A percentile compares a stretch with the other conserved stretches of the same genome.
phyloP scores from a whole-genome alignment of 768 basidiomycete species.

The Pisolithus albus region DNA sequence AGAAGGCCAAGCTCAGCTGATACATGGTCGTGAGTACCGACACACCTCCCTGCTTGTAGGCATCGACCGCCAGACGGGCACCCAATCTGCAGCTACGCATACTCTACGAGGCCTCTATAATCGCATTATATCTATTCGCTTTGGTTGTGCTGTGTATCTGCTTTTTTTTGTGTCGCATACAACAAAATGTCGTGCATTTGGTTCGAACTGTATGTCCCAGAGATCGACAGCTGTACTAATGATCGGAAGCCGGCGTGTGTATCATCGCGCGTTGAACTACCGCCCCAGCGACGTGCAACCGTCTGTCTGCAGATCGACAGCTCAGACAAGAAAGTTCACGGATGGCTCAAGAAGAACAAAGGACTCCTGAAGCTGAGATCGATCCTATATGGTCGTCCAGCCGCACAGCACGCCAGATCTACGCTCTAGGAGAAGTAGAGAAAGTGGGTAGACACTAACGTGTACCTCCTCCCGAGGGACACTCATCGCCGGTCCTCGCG shows the following conservation, averaged over 20 bases:
- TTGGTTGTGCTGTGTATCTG: conserved; percentile 27
- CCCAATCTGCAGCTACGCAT: conserved; percentile 5
- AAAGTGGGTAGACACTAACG: conserved; percentile 40
- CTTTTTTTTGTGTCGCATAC: conserved; percentile 6
- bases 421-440: conserved; percentile 73
- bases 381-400: conserved; percentile 81
- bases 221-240: too few species aligned
- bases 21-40: not conserved
- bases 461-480: not conserved
- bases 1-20: conserved; percentile 63
- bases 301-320: too few species aligned
- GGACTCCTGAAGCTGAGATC: conserved; percentile 33
- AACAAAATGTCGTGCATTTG: not conserved
- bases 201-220: too few species aligned
- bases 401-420: conserved; percentile 75
- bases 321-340: not conserved
- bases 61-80: not conserved
- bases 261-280: too few species aligned
- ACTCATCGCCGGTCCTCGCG: not conserved
- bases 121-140: conserved; percentile 24
- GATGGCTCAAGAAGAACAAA: conserved; percentile 20
- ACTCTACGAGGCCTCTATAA: conserved; percentile 22
- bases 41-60: not conserved
- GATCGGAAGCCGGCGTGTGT: too few species aligned
- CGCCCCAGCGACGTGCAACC: too few species aligned